phyloP scores from a whole-genome alignment of 2,329 filamentous ascomycete genomes.

The Elsinoe batatas region DNA sequence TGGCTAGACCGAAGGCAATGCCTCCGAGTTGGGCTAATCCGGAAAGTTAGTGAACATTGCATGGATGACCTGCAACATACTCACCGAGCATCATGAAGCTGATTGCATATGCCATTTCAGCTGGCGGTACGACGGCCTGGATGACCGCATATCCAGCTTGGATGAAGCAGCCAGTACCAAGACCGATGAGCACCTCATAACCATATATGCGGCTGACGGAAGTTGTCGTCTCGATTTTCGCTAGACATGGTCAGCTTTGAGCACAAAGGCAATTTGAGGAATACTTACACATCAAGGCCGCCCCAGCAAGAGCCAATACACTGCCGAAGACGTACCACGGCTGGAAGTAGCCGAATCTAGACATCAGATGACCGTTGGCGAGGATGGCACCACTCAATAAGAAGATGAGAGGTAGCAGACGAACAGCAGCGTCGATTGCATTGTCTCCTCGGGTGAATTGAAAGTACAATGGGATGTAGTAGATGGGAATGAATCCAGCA shows the following conservation, averaged over 20 bases:
- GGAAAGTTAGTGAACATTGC: not conserved
- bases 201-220: conserved; percentile 21
- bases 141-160: conserved; percentile 20
- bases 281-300: conserved; percentile 27
- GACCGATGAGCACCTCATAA: conserved; percentile 17
- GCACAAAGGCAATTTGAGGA: not conserved
- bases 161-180: conserved; percentile 17
- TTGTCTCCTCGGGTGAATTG: conserved; percentile 40
- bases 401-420: conserved; percentile 35
- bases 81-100: conserved; percentile 15
- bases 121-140: not conserved
- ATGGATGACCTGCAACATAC: not conserved
- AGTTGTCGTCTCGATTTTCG: conserved; percentile 15
- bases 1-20: conserved; percentile 3
- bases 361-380: conserved; percentile 32
- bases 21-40: conserved; percentile 14
- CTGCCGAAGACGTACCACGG: conserved; percentile 33
- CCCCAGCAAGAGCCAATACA: conserved; percentile 28
- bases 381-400: conserved; percentile 29
- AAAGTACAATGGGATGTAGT: conserved; percentile 48
- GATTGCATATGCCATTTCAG: not conserved
- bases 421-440: conserved; percentile 32
- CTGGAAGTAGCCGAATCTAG: conserved; percentile 31
- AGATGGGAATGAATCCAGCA: conserved; percentile 27
- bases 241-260: not conserved